Conservation (phyloP, 2,329 filamentous ascomycete species). For the Sclerotinia glacialis region DNA sequence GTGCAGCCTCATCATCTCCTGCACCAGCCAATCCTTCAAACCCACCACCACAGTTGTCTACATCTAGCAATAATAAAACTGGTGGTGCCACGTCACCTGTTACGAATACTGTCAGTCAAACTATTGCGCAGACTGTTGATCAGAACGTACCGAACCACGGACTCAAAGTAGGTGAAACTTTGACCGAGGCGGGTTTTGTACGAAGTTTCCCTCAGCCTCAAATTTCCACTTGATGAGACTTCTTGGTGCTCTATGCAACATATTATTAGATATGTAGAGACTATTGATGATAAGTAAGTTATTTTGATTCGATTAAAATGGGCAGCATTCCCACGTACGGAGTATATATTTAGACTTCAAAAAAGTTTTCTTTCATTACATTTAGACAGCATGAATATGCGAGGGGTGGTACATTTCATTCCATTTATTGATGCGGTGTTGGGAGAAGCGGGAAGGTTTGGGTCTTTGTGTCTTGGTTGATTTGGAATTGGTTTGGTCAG, state of each 20-base stretch:
- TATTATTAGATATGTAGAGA: background rate
- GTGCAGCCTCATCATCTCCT: slow-evolving; percentile 31
- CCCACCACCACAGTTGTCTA: slow-evolving; percentile 23
- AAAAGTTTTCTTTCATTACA: slow-evolving; percentile 10
- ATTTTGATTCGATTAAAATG: background rate
- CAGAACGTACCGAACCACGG: slow-evolving; percentile 1
- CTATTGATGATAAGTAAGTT: background rate
- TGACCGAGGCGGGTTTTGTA: slow-evolving; percentile 13
- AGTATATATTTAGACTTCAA: slow-evolving; percentile 5
- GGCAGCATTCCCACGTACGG: background rate
- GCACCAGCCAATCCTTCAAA: background rate
- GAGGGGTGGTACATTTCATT: background rate
- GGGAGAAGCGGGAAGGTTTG: background rate
- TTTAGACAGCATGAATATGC: background rate
- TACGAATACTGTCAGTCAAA: background rate
- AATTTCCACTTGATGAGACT: background rate
- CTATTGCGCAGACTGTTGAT: slow-evolving; percentile 10
- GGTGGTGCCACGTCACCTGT: slow-evolving; percentile 4
- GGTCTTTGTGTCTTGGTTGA: slow-evolving; percentile 5
- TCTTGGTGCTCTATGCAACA: background rate
- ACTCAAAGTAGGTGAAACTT: slow-evolving; percentile 16
- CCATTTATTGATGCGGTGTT: slow-evolving; percentile 9
- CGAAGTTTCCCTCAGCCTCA: slow-evolving; percentile 16
- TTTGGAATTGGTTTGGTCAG: background rate
- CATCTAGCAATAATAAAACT: slow-evolving; percentile 5